Conservation (phyloP, 257 asterid genomes). For the Voacanga thouarsii region DNA sequence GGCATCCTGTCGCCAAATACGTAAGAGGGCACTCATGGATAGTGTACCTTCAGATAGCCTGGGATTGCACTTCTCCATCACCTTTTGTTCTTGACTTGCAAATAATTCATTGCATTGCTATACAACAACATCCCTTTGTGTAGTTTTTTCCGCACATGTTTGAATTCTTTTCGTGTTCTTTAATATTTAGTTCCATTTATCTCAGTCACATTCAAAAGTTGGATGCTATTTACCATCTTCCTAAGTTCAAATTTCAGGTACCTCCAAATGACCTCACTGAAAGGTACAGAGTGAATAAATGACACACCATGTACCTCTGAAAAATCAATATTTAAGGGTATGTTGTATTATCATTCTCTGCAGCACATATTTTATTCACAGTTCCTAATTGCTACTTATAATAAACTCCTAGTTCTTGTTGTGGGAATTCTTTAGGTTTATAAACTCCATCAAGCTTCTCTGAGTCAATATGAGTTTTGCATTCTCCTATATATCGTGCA, state of each 20-base stretch:
- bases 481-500: background rate
- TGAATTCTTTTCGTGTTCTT: background rate
- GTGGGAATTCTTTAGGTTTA: background rate
- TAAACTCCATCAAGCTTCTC: background rate
- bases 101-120: background rate
- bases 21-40: background rate
- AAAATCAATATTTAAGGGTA: background rate
- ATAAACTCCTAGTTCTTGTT: background rate
- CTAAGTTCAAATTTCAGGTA: background rate
- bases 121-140: background rate
- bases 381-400: background rate
- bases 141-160: conserved; percentile 11
- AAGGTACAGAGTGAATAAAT: background rate
- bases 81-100: background rate
- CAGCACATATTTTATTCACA: background rate
- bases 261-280: conserved; percentile 9
- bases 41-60: background rate
- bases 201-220: background rate
- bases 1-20: background rate
- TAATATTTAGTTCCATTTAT: background rate
- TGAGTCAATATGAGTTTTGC: too few relatives aligned
- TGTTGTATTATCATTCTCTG: background rate
- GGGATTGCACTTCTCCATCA: conserved; percentile 1
- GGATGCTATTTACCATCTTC: background rate
- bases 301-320: background rate